Evolutionary conservation across 208 protist species (phyloP).

Genomic region (Acanthamoeba lugdunensis): DNA sequence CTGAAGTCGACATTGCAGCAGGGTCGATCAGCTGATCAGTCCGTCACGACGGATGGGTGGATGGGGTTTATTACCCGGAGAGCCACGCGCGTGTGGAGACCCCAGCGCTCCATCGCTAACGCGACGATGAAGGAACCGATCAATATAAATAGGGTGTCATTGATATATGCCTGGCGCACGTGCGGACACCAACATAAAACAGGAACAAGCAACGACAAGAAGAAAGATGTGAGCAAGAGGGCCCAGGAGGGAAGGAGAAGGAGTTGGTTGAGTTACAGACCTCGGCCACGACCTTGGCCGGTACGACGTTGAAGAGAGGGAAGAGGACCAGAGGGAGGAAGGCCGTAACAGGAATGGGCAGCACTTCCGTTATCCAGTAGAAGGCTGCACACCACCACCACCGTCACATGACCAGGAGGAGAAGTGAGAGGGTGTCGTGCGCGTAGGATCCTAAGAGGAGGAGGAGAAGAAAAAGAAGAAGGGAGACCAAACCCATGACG

Average conservation of each 20-base stretch:
- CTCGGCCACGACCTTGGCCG: slow-evolving; percentile 18
- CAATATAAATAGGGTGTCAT: slow-evolving; percentile 61
- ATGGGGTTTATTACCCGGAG: slow-evolving; percentile 20
- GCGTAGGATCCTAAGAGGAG: neutral
- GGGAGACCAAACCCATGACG: slow-evolving; percentile 6
- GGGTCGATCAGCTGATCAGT: neutral
- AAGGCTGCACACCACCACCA: slow-evolving; percentile 45
- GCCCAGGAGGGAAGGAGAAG: neutral
- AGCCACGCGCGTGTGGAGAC: slow-evolving; percentile 24
- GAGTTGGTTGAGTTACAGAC: neutral
- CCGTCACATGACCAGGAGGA: neutral
- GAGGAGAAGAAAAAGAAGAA: neutral
- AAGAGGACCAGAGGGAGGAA: slow-evolving; percentile 42
- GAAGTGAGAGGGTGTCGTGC: neutral
- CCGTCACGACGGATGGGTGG: neutral
- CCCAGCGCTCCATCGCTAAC: slow-evolving; percentile 64
- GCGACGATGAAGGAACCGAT: slow-evolving; percentile 64
- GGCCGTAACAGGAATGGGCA: slow-evolving; percentile 55
- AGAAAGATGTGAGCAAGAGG: neutral
- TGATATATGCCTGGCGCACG: slow-evolving; percentile 17
- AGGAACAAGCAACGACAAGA: neutral
- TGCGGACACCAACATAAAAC: neutral
- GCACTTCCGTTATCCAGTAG: slow-evolving; percentile 65
- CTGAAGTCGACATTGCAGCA: neutral
- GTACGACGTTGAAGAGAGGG: slow-evolving; percentile 35